Conservation (phyloP, 1,284 basidiomycete genomes). For the Afroboletus lepidellus region DNA sequence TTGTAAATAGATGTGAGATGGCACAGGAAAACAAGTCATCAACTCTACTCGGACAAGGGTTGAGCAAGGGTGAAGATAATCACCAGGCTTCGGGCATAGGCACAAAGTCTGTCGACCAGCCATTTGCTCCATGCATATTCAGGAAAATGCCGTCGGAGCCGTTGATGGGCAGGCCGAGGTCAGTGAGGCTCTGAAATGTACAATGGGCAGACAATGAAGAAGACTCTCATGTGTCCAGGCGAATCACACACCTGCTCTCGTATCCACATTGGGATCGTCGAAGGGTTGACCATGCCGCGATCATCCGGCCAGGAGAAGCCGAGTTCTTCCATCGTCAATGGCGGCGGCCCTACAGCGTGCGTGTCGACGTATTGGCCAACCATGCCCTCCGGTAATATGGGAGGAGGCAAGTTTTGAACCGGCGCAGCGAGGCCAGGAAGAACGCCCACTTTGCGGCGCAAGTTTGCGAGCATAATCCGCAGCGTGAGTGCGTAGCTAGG, state of each 20-base stretch:
- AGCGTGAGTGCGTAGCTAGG: slow-evolving; percentile 81
- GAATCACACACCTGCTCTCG: slow-evolving; percentile 65
- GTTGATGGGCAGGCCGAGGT: slow-evolving; percentile 85
- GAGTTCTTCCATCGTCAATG: slow-evolving; percentile 79
- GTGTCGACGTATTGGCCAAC: slow-evolving; percentile 52
- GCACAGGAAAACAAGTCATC: slow-evolving; percentile 22
- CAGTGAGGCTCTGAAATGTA: slow-evolving; percentile 66
- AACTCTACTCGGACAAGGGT: slow-evolving; percentile 26
- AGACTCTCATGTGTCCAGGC: background rate
- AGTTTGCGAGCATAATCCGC: slow-evolving; percentile 86
- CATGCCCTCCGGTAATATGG: slow-evolving; percentile 53
- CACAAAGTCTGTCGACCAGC: slow-evolving; percentile 72
- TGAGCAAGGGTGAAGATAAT: slow-evolving; percentile 27
- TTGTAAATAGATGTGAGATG: slow-evolving; percentile 21
- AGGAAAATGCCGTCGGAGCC: slow-evolving; percentile 88
- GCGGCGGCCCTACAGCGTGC: slow-evolving; percentile 48
- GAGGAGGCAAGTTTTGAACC: slow-evolving; percentile 49
- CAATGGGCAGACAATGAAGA: slow-evolving; percentile 2
- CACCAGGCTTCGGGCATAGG: slow-evolving; percentile 81
- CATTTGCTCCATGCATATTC: slow-evolving; percentile 64
- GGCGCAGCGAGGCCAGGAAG: slow-evolving; percentile 51
- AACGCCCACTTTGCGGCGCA: slow-evolving; percentile 81
- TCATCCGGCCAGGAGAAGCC: slow-evolving; percentile 77
- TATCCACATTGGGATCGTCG: slow-evolving; percentile 75
- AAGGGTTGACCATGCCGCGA: slow-evolving; percentile 73